phyloP scores from a whole-genome alignment of 768 basidiomycete genomes.

The Suillus ampliporus region DNA sequence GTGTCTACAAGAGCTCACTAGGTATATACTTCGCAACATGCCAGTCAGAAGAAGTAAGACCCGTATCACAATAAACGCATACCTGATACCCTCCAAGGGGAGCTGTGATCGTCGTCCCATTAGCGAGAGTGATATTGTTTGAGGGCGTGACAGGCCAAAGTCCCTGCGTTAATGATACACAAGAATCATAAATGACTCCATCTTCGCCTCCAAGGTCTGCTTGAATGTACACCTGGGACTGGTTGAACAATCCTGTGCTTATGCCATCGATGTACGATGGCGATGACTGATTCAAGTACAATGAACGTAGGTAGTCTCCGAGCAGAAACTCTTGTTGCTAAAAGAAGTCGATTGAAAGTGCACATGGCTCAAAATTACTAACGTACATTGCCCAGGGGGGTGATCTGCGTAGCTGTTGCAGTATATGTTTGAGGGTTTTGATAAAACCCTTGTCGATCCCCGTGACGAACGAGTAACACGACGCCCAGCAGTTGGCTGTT shows the following conservation, averaged over 20 bases:
- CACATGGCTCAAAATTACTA: neutral
- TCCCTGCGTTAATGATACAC: conserved; percentile 71
- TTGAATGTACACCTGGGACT: conserved; percentile 50
- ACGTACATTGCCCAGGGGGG: conserved; percentile 69
- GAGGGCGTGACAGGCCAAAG: conserved; percentile 57
- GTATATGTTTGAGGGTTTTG: conserved; percentile 64
- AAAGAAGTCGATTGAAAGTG: conserved; percentile 6
- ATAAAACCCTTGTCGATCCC: conserved; percentile 70
- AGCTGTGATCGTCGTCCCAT: conserved; percentile 61
- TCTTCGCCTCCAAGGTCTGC: conserved; percentile 77
- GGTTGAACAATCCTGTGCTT: conserved; percentile 39
- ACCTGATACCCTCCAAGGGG: conserved; percentile 72
- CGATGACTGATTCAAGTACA: conserved; percentile 61
- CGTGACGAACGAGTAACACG: conserved; percentile 62
- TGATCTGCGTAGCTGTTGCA: conserved; percentile 61
- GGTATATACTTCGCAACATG: conserved; percentile 45
- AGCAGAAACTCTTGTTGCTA: conserved; percentile 65
- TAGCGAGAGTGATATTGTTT: conserved; percentile 64
- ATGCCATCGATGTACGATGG: conserved; percentile 54
- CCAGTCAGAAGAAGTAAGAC: conserved; percentile 19
- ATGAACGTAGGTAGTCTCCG: conserved; percentile 53
- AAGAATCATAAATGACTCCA: conserved; percentile 69
- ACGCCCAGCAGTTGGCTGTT: conserved; percentile 54
- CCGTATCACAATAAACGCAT: conserved; percentile 10
- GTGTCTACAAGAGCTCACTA: conserved; percentile 33